Base-by-base conservation (phyloP, 345 rosid species). In the Arabidopsis arenosa region DNA sequence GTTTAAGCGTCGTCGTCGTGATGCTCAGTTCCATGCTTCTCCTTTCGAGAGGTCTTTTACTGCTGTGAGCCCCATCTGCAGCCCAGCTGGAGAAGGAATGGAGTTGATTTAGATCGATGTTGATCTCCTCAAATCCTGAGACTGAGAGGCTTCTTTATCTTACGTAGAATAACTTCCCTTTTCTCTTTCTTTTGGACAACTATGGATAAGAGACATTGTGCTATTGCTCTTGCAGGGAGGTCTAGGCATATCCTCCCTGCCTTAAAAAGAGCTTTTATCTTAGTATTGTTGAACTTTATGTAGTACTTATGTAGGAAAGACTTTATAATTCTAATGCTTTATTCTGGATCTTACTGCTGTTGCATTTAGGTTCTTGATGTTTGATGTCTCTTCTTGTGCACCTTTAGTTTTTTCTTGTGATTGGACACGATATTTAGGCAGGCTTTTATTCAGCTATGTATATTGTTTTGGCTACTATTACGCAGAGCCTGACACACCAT, bases 61-160 rank as follows among this genome's bases (percentile, higher is more conserved):
- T 68, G 86, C 96, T 81, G 93, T 85, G 81, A 85, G 83, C 76
- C 97, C 97, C 1, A 92, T 95, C 85, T 92, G 89, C 83, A 89
- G 97, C 89, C 97, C 84, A 60, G 92, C 88, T 41, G 93, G 96
- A 83, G 99, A 95, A 47, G 97, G 96, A 79, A 92, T 92, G 99
- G 99, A 95, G 51, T 72, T 84, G 85, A 92, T 84, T 91, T 95
- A 90, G 94, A 85, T 87, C 72, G n/a, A 1, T 52, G 66, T 44
- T 45, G 75, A 72, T 72, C 67, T 60, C 43, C 18, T 53, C 30
- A n/a, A 18, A 9, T 65, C 55, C 62, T 6, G 80, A 48, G 59
- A 52, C 69, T 32, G 70, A 74, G 75, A 63, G 72, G 63, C 82
- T 4, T 69, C 75, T 63, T 74, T 74, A 70, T 74, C 82, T 68